Evolutionary conservation across 768 basidiomycete species (phyloP).

Genomic region (Lentinula detonsa): DNA sequence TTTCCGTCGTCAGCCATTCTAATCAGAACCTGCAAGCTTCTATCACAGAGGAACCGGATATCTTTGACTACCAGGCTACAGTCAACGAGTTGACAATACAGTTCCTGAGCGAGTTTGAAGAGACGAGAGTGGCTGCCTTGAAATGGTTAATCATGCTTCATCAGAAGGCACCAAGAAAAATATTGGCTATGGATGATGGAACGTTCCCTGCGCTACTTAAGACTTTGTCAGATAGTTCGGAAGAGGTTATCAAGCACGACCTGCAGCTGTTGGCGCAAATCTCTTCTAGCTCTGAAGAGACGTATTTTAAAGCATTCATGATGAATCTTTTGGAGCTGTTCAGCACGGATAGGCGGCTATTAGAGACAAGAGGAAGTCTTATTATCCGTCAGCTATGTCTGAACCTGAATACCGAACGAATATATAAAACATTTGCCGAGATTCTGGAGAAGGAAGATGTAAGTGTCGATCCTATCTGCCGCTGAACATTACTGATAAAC

Average conservation of each 20-base stretch:
- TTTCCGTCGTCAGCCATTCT: constrained; percentile 38
- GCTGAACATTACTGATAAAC: neutral
- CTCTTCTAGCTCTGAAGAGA: constrained; percentile 90
- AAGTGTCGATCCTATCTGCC: constrained; percentile 13
- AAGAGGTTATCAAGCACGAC: constrained; percentile 97
- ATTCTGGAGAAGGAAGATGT: constrained; percentile 98
- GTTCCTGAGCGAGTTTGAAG: constrained; percentile 94
- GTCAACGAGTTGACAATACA: constrained; percentile 91
- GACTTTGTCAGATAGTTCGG: constrained; percentile 92
- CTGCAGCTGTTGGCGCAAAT: constrained; percentile 95
- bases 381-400: constrained; percentile 94
- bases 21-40: constrained; percentile 25
- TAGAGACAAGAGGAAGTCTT: constrained; percentile 89
- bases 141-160: constrained; percentile 99
- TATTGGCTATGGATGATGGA: constrained; percentile 92
- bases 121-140: constrained; percentile 90
- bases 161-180: constrained; percentile 94
- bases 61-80: constrained; percentile 88
- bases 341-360: constrained; percentile 84
- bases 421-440: constrained; percentile 94
- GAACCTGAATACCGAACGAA: constrained; percentile 90
- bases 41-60: constrained; percentile 51
- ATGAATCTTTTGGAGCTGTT: constrained; percentile 91
- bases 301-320: constrained; percentile 95
- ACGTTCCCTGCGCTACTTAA: constrained; percentile 95